Percentiles rank a stretch among this genome's conserved stretches.
These are phyloP conservation scores for Coemansia sp. DNA, from an alignment of 192 early-diverging fungal species.

Conservation along the genomic window DNA sequence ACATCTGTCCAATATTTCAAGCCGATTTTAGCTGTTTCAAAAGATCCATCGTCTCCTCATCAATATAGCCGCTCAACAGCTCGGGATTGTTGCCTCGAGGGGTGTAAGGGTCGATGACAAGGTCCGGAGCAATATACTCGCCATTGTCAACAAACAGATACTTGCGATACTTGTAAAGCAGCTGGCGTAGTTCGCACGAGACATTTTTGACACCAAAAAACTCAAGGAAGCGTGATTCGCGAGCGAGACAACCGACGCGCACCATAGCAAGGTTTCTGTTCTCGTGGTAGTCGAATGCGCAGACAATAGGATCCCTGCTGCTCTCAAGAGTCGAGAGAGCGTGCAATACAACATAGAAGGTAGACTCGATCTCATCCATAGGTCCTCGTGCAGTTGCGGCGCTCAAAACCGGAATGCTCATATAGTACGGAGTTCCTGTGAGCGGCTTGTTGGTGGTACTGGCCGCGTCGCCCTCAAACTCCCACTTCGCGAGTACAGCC, in stretches of 20 bases:
- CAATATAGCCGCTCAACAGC: neutral
- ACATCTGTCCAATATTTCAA: neutral
- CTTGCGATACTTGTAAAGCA: neutral
- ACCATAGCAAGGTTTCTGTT: neutral
- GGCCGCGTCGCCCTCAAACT: neutral
- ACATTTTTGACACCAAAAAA: neutral
- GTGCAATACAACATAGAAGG: slow-evolving; percentile 15
- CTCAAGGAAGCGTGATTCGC: neutral
- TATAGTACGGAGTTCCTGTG: slow-evolving; percentile 7
- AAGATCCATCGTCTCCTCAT: neutral
- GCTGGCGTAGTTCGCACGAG: neutral
- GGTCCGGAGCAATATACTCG: neutral
- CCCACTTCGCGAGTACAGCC: neutral
- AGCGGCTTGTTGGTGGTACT: neutral
- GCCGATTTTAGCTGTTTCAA: neutral
- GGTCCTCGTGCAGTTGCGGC: neutral
- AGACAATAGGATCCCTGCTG: neutral
- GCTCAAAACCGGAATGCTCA: slow-evolving; percentile 14
- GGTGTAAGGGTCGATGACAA: neutral
- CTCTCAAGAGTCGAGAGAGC: neutral
- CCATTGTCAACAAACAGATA: neutral
- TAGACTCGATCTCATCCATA: slow-evolving; percentile 25
- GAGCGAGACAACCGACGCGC: neutral
- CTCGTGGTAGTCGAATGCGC: neutral
- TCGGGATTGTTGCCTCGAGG: neutral